Conservation (phyloP, 2,329 filamentous ascomycete species). For the Colletotrichum melonis region DNA sequence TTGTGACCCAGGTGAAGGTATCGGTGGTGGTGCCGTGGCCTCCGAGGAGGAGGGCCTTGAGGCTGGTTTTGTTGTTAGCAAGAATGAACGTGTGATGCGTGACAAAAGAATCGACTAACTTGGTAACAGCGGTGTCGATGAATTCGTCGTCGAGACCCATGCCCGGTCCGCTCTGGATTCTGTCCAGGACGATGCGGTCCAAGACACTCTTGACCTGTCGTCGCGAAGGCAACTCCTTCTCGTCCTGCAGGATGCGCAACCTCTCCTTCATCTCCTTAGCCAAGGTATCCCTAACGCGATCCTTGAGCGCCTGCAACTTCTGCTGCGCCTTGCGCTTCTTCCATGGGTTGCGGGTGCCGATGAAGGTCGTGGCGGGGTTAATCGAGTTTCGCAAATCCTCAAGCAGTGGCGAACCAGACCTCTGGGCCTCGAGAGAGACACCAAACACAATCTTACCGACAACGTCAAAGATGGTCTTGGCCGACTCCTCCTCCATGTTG, state of each 20-base stretch:
- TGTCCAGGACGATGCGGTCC: conserved; percentile 40
- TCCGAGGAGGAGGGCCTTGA: conserved; percentile 42
- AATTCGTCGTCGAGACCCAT: conserved; percentile 33
- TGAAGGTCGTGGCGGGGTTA: conserved; percentile 25
- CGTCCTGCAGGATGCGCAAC: conserved; percentile 21
- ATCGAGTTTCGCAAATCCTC: conserved; percentile 34
- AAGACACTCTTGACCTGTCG: conserved; percentile 38
- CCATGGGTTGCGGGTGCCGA: conserved; percentile 26
- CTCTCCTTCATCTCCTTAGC: conserved; percentile 28
- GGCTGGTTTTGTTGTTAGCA: conserved; percentile 28
- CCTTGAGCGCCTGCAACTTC: conserved; percentile 16
- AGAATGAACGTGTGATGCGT: accelerated
- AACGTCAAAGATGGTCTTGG: conserved; percentile 41
- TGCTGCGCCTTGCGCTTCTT: conserved; percentile 25
- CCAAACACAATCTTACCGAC: conserved; percentile 40
- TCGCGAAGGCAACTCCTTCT: conserved; percentile 35
- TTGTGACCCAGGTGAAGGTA: conserved; percentile 35
- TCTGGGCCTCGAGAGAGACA: conserved; percentile 38
- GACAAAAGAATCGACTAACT: background rate
- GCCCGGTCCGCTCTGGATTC: conserved; percentile 28
- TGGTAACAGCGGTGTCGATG: conserved; percentile 38
- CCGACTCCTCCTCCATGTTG: conserved; percentile 39
- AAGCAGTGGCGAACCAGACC: conserved; percentile 32
- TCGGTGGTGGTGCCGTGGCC: conserved; percentile 42
- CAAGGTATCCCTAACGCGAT: conserved; percentile 16